Evolutionary conservation across 495 filamentous ascomycete genomes (phyloP), one percentile per base, ranked within the genome.

Genomic region (Penicillium tannophilum): DNA sequence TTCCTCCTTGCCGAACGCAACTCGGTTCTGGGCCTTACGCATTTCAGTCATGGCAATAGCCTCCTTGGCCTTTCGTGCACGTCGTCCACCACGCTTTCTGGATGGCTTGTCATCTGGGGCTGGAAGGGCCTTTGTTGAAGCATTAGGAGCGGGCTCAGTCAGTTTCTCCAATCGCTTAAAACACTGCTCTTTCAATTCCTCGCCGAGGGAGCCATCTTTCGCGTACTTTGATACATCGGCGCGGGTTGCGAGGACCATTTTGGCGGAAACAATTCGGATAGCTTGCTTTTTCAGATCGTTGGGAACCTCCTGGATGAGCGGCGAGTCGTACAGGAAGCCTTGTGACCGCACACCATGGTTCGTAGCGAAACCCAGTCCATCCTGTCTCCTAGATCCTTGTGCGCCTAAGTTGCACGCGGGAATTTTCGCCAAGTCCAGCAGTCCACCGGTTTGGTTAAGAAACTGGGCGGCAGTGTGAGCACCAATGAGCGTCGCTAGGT

Each of bases 1-100:
- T 72, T 98, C 94, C 66, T 98, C 94, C 65, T 95, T 94, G 51
- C 93, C 93, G 63, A 98, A 98, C 0, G 89, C 92, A 82, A 98
- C 88, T 23, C 94, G 85, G 74, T 98, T 98, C 74, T 97, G 93
- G 8, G 93, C 92, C 68, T 98, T 98, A 55, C 92, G 89, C 31
- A 98, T 78, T 55, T 98, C 94, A 2, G 94, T 98, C 92, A 97
- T 96, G 58, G 94, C 93, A 6, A 89, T 89, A 9, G 93, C 92
- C 77, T 97, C 95, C 80, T 98, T 98, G 58, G 93, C 94, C 71
- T 96, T 97, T 41, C 94, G 84, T 5, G 93, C 94, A 59, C 93
- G 83, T 28, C 95, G 82, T 48, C 94, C 94, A 71, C 94, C 94
- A 62, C 94, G 90, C 75, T 98, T 98, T 19, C 92, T 80, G 16